Evolutionary conservation across 2,329 filamentous ascomycete species (phyloP).

Genomic region (Beauveria medogensis): DNA sequence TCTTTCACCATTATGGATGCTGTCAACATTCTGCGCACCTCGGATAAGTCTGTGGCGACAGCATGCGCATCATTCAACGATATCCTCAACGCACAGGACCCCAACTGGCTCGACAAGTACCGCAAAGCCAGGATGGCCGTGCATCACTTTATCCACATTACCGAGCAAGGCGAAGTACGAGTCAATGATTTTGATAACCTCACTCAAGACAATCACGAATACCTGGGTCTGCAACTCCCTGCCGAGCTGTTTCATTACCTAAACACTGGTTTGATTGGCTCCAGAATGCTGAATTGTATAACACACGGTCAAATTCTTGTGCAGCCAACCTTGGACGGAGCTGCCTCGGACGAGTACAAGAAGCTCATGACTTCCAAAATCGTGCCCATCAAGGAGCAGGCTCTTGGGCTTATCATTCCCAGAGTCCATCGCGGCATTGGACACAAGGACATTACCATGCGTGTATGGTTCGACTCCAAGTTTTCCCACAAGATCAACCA

Average conservation of each 20-base stretch:
- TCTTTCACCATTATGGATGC: constrained; percentile 63
- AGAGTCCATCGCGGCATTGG: constrained; percentile 77
- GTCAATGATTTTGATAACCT: constrained; percentile 66
- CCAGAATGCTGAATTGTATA: constrained; percentile 74
- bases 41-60: constrained; percentile 60
- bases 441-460: constrained; percentile 67
- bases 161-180: constrained; percentile 65
- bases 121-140: constrained; percentile 78
- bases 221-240: constrained; percentile 82
- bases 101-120: constrained; percentile 78
- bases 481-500: constrained; percentile 63
- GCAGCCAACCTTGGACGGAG: constrained; percentile 77
- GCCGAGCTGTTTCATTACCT: constrained; percentile 88
- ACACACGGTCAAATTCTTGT: constrained; percentile 72
- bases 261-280: constrained; percentile 70
- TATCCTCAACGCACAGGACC: constrained; percentile 60
- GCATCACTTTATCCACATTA: constrained; percentile 79
- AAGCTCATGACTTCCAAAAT: constrained; percentile 69
- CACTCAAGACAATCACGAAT: constrained; percentile 78
- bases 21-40: constrained; percentile 63
- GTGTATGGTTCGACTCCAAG: constrained; percentile 74
- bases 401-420: constrained; percentile 70
- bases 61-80: constrained; percentile 75
- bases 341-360: constrained; percentile 71
- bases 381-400: constrained; percentile 64